phyloP scores from a whole-genome alignment of 2,329 filamentous ascomycete species.

The Cyphellophora attinorum region DNA sequence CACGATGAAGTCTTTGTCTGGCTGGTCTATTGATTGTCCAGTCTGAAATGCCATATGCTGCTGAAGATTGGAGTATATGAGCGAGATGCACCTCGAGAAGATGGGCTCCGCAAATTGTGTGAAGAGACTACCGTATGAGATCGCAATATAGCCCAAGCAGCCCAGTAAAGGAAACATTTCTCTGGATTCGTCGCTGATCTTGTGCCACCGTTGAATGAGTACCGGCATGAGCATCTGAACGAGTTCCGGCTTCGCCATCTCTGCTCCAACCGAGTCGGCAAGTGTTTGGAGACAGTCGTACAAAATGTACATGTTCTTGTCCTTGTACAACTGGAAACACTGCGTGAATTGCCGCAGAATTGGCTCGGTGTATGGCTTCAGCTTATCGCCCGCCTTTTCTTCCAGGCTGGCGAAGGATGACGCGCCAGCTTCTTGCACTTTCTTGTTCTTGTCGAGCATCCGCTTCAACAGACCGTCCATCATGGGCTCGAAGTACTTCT shows the following conservation, averaged over 20 bases:
- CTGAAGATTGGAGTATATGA: slow-evolving; percentile 86
- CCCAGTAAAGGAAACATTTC: slow-evolving; percentile 95
- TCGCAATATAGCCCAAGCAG: slow-evolving; percentile 87
- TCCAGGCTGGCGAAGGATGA: slow-evolving; percentile 94
- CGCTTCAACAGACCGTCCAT: slow-evolving; percentile 91
- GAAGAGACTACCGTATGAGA: slow-evolving; percentile 73
- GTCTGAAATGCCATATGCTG: slow-evolving; percentile 61
- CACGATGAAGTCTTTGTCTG: slow-evolving; percentile 94
- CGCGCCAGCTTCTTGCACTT: slow-evolving; percentile 90
- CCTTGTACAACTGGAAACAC: slow-evolving; percentile 94
- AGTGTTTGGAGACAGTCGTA: slow-evolving; percentile 98
- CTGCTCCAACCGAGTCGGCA: slow-evolving; percentile 78
- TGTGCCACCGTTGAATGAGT: slow-evolving; percentile 78
- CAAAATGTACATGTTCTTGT: slow-evolving; percentile 96
- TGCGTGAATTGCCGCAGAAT: slow-evolving; percentile 87
- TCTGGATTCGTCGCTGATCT: slow-evolving; percentile 75
- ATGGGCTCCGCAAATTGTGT: slow-evolving; percentile 77
- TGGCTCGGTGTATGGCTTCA: slow-evolving; percentile 77
- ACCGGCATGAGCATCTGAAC: slow-evolving; percentile 85
- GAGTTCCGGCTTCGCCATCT: slow-evolving; percentile 71
- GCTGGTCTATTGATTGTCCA: slow-evolving; percentile 61
- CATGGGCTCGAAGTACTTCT: slow-evolving; percentile 82
- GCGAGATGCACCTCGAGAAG: slow-evolving; percentile 77
- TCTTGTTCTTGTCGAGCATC: slow-evolving; percentile 97
- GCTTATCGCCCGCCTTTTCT: slow-evolving; percentile 73